phyloP scores from a whole-genome alignment of 805 yeast species.

The Torulaspora maleeae region DNA sequence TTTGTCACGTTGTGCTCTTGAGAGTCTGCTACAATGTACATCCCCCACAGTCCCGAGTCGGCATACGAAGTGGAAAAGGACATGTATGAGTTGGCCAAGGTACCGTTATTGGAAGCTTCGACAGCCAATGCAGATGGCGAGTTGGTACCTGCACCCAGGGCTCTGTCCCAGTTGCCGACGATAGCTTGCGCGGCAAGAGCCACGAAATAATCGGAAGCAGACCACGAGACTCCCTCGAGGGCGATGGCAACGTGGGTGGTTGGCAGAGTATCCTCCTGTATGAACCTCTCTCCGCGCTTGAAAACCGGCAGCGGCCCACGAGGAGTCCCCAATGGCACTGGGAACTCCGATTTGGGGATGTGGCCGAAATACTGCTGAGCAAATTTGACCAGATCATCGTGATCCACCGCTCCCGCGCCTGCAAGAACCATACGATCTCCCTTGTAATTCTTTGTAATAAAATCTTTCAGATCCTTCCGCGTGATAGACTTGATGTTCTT shows the following conservation, averaged over 20 bases:
- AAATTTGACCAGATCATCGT: conserved; percentile 68
- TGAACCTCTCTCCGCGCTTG: conserved; percentile 78
- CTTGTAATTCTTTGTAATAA: conserved; percentile 80
- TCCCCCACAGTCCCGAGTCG: conserved; percentile 97
- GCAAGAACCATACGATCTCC: conserved; percentile 98
- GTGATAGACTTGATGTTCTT: conserved; percentile 78
- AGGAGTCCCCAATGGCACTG: conserved; percentile 64
- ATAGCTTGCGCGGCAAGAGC: conserved; percentile 95
- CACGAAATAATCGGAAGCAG: conserved; percentile 89
- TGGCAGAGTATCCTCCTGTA: conserved; percentile 78
- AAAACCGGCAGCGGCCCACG: conserved; percentile 69
- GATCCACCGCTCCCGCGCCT: conserved; percentile 92
- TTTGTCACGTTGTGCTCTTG: conserved; percentile 59
- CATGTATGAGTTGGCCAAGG: conserved; percentile 89
- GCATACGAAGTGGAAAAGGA: conserved; percentile 95
- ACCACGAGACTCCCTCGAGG: conserved; percentile 98
- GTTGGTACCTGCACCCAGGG: conserved; percentile 75
- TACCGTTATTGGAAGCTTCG: conserved; percentile 48
- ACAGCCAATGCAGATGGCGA: conserved; percentile 80
- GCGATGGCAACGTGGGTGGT: conserved; percentile 89
- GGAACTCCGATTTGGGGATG: conserved; percentile 46
- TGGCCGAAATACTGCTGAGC: conserved; percentile 78
- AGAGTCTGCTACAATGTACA: conserved; percentile 78
- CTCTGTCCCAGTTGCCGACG: conserved; percentile 96
- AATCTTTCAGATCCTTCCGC: conserved; percentile 68